Evolutionary conservation across 2,329 filamentous ascomycete genomes (phyloP).

Genomic region (Aspergillus clavatus): DNA sequence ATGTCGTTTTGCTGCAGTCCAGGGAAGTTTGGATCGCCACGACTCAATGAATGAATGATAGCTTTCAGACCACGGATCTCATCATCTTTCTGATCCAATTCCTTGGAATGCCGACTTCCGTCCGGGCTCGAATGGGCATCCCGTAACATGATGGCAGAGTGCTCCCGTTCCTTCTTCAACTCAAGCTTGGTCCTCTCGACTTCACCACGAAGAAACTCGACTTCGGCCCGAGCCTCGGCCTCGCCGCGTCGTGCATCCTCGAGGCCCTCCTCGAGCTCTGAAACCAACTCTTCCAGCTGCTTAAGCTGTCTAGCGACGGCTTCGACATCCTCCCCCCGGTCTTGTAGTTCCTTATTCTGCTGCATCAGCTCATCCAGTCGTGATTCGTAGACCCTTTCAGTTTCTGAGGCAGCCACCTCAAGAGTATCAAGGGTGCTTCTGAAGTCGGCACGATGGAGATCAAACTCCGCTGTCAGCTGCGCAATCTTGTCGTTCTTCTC

Average conservation of each 20-base stretch:
- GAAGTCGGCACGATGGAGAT: conserved; percentile 91
- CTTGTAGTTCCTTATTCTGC: conserved; percentile 77
- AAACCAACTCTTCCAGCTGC: conserved; percentile 91
- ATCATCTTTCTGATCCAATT: conserved; percentile 90
- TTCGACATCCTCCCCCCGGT: conserved; percentile 82
- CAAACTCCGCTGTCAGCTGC: conserved; percentile 89
- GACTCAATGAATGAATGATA: conserved; percentile 91
- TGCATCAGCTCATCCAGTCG: conserved; percentile 59
- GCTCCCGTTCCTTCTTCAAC: conserved; percentile 80
- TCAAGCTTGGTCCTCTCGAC: conserved; percentile 88
- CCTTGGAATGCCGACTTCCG: conserved; percentile 53
- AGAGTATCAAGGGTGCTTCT: conserved; percentile 94
- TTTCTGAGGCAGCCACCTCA: conserved; percentile 92
- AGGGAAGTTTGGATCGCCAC: conserved; percentile 45
- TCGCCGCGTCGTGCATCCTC: conserved; percentile 93
- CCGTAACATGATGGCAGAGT: conserved; percentile 60
- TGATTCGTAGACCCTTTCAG: conserved; percentile 82
- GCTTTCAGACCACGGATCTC: conserved; percentile 96
- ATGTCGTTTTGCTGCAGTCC: conserved; percentile 27
- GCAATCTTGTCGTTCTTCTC: conserved; percentile 98
- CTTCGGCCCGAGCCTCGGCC: conserved; percentile 90
- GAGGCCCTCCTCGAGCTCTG: conserved; percentile 91
- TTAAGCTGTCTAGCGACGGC: conserved; percentile 87
- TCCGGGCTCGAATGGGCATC: conserved; percentile 47
- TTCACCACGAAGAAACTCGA: conserved; percentile 90